Percentiles rank a stretch among this genome's conserved stretches.
Evolutionary conservation across 192 early-diverging fungal species (phyloP).

Genomic region (Coemansia reversa): DNA sequence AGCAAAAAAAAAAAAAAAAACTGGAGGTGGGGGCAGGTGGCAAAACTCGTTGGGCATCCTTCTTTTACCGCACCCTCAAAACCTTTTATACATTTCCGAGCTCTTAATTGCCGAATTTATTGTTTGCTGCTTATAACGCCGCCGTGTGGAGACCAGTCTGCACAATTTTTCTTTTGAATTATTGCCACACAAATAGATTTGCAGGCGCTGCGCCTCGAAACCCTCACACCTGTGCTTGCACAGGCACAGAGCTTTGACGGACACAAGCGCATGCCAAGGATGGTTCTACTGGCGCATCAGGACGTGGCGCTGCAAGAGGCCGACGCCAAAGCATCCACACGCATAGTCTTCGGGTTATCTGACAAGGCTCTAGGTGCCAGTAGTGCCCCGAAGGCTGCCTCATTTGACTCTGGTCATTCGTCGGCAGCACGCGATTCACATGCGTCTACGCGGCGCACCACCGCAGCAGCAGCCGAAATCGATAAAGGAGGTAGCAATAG

Average conservation of each 20-base stretch:
- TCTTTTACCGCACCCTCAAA: not conserved
- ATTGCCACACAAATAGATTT: not conserved
- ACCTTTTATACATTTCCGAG: not conserved
- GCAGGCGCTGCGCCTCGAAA: not conserved
- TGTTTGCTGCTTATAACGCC: not conserved
- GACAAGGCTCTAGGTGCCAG: not conserved
- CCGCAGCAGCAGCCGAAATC: not conserved
- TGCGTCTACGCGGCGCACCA: slow-evolving; percentile 1
- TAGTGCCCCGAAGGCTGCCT: slow-evolving; percentile 13
- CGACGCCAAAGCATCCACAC: slow-evolving; percentile 11
- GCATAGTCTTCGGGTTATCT: slow-evolving; percentile 11
- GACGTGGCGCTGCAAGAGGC: slow-evolving; percentile 9
- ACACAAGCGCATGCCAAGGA: slow-evolving; percentile 9
- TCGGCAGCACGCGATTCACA: not conserved
- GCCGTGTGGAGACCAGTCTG: not conserved
- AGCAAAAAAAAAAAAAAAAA: not conserved
- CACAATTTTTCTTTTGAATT: not conserved
- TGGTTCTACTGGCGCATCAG: slow-evolving; percentile 30
- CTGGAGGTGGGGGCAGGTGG: not conserved
- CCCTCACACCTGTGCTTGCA: slow-evolving; percentile 1
- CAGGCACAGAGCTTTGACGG: slow-evolving; percentile 6
- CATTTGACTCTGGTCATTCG: slow-evolving; percentile 16
- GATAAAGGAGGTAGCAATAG: slow-evolving; percentile 3
- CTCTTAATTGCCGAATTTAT: not conserved
- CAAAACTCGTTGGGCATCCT: not conserved